A percentile compares a stretch with the other conserved stretches of the same genome.
Evolutionary conservation across 1,284 basidiomycete species (phyloP).

Genomic region (Salmacisia buchloeana): DNA sequence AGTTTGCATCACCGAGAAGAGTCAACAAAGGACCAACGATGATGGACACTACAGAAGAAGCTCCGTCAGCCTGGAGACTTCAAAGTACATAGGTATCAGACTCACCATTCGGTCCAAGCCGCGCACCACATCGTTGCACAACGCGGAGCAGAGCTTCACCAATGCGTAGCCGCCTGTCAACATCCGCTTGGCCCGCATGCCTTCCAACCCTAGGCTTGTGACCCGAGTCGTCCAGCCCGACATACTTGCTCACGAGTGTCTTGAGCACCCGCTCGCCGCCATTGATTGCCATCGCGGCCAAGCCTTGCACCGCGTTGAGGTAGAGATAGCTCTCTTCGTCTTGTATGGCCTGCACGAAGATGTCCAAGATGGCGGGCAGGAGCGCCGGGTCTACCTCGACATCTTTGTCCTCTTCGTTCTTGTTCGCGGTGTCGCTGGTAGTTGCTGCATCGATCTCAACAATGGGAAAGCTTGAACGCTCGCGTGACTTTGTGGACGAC

Average conservation of each 20-base stretch:
- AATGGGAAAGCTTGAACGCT: slow-evolving; percentile 20
- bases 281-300: slow-evolving; percentile 57
- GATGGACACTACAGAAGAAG: slow-evolving; percentile 16
- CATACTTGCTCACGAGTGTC: slow-evolving; percentile 30
- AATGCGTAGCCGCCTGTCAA: slow-evolving; percentile 72
- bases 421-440: slow-evolving; percentile 52
- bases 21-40: slow-evolving; percentile 35
- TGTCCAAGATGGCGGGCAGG: slow-evolving; percentile 74
- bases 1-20: slow-evolving; percentile 26
- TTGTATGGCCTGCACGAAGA: slow-evolving; percentile 77
- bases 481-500: slow-evolving; percentile 24
- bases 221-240: slow-evolving; percentile 11
- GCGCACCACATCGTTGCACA: slow-evolving; percentile 67
- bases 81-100: slow-evolving; percentile 14
- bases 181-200: slow-evolving; percentile 15
- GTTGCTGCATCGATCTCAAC: slow-evolving; percentile 33
- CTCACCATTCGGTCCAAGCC: slow-evolving; percentile 67
- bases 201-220: neutral
- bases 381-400: slow-evolving; percentile 52
- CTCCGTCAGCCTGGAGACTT: too few species aligned
- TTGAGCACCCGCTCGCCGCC: slow-evolving; percentile 21
- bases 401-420: neutral
- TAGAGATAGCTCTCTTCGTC: slow-evolving; percentile 95
- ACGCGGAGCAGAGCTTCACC: slow-evolving; percentile 82
- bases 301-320: slow-evolving; percentile 82